phyloP scores from a whole-genome alignment of 306 rosid species.

The Carpinus viminea region DNA sequence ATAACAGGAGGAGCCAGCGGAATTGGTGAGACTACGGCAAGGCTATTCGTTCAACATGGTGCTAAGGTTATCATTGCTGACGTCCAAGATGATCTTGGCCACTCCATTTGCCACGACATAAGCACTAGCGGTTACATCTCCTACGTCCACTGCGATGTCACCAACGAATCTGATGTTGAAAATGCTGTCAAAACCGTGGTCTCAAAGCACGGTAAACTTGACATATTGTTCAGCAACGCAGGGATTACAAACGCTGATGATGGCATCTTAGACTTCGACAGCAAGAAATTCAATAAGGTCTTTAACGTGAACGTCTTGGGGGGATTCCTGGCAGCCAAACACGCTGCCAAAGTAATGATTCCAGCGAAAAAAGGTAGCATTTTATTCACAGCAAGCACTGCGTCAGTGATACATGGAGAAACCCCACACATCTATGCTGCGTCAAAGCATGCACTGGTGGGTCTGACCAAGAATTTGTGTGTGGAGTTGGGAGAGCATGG shows the following conservation, averaged over 20 bases:
- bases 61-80: no score
- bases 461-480: not conserved
- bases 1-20: not conserved
- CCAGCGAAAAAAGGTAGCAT: not conserved
- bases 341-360: slow-evolving; percentile 1
- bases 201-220: not conserved
- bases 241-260: not conserved
- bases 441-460: not conserved
- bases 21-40: no score
- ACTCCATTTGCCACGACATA: no score
- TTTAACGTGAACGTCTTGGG: slow-evolving; percentile 8
- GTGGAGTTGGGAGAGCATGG: not conserved
- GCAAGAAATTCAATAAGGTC: not conserved
- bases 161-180: not conserved
- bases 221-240: no score
- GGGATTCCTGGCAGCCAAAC: no score
- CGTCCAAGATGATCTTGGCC: no score
- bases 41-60: no score
- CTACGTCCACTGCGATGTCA: slow-evolving; percentile 12
- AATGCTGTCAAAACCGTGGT: not conserved
- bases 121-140: not conserved
- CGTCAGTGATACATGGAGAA: not conserved
- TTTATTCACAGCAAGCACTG: not conserved
- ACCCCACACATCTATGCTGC: not conserved
- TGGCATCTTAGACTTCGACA: not conserved